These are phyloP conservation scores for Coffea canephora DNA, from an alignment of 257 asterid genomes.

Conservation along the genomic window DNA sequence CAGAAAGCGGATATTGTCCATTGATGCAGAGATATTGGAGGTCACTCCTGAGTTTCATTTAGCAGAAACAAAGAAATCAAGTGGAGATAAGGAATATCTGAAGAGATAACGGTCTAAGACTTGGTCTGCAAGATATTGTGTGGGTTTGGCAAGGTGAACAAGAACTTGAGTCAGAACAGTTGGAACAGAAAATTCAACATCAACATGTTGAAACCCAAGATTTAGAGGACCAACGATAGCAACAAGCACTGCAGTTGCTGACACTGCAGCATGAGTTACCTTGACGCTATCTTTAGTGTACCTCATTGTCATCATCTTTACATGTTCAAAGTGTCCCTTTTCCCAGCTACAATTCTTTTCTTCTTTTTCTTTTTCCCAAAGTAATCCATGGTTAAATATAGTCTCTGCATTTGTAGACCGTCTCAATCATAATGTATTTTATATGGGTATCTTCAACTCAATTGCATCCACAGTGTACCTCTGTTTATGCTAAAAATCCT, in stretches of 20 bases:
- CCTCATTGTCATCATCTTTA: not conserved
- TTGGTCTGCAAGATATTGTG: conserved; percentile 76
- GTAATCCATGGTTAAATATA: not conserved
- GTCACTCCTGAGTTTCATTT: conserved; percentile 56
- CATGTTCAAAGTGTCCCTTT: conserved; percentile 4
- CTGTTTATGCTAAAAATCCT: not conserved
- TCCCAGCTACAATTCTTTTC: not conserved
- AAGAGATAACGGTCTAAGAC: conserved; percentile 56
- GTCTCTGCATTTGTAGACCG: not conserved
- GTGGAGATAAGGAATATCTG: conserved; percentile 78
- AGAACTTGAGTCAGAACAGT: conserved; percentile 20
- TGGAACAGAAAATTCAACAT: conserved; percentile 19
- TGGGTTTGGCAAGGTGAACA: conserved; percentile 73
- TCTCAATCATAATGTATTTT: not conserved
- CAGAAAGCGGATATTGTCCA: conserved; percentile 52
- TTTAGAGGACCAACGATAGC: conserved; percentile 21
- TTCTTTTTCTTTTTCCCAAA: not conserved
- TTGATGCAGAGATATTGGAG: conserved; percentile 82
- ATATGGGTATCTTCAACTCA: not conserved
- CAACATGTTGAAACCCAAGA: conserved; percentile 9
- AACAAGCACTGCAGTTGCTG: conserved; percentile 10
- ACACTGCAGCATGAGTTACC: conserved; percentile 47
- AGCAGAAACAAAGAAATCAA: conserved; percentile 72
- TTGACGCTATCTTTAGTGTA: conserved; percentile 19
- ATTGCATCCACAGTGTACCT: not conserved